phyloP scores from a whole-genome alignment of 2,329 filamentous ascomycete species.

The Dryadomyces quercus-mongolicae region DNA sequence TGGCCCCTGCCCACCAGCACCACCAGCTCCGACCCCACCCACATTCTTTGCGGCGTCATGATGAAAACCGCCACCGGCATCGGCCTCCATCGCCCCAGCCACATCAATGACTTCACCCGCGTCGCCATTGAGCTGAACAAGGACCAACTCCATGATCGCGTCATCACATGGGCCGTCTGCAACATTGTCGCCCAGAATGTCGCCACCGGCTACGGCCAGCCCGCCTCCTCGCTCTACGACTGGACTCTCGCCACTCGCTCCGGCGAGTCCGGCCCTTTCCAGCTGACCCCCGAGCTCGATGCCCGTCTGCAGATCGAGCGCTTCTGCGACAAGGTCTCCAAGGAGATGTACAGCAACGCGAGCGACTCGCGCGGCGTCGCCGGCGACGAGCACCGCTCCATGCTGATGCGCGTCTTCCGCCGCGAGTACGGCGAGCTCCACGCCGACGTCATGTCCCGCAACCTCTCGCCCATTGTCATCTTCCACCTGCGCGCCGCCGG shows the following conservation, averaged over 20 bases:
- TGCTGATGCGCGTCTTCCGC: conserved; percentile 54
- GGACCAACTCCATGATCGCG: conserved; percentile 66
- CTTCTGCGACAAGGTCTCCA: conserved; percentile 66
- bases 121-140: conserved; percentile 63
- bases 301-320: conserved; percentile 59
- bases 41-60: conserved; percentile 72
- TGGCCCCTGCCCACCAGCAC: conserved; percentile 78
- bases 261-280: conserved; percentile 46
- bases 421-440: conserved; percentile 53
- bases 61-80: conserved; percentile 81
- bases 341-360: conserved; percentile 68
- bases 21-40: conserved; percentile 67
- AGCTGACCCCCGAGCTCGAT: conserved; percentile 49
- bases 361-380: conserved; percentile 59
- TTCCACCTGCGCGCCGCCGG: conserved; percentile 62
- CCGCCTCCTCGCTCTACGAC: conserved; percentile 65
- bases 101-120: conserved; percentile 73
- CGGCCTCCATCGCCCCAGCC: conserved; percentile 66
- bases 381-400: conserved; percentile 53
- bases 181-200: conserved; percentile 75
- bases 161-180: conserved; percentile 74
- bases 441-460: conserved; percentile 45
- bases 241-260: conserved; percentile 55
- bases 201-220: conserved; percentile 74
- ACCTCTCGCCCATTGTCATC: conserved; percentile 44